A percentile compares a stretch with the other conserved stretches of the same genome.
Conservation (phyloP, 2,329 filamentous ascomycete species). For the Fusarium gaditjirri region DNA sequence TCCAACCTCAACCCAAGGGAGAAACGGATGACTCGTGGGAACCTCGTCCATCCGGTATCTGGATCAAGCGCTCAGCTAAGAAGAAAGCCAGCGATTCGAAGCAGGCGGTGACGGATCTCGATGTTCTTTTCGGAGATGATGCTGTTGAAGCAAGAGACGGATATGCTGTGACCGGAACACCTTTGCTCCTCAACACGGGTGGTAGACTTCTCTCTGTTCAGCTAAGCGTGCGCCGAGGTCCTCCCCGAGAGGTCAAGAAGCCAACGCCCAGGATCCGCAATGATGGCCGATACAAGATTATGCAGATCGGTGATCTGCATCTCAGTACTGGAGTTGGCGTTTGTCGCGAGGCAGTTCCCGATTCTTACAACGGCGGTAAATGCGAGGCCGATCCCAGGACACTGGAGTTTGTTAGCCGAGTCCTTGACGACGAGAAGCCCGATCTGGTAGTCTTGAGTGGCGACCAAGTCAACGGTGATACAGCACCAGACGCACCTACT, state of each 20-base stretch:
- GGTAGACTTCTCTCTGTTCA: slow-evolving; percentile 74
- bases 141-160: slow-evolving; percentile 88
- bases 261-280: slow-evolving; percentile 82
- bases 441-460: slow-evolving; percentile 92
- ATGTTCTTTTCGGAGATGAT: slow-evolving; percentile 90
- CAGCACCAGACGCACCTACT: slow-evolving; percentile 88
- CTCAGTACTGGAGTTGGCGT: slow-evolving; percentile 87
- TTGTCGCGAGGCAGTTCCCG: slow-evolving; percentile 88
- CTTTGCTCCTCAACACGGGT: slow-evolving; percentile 74
- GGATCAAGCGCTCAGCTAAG: slow-evolving; percentile 80
- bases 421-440: slow-evolving; percentile 92
- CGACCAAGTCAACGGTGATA: slow-evolving; percentile 95
- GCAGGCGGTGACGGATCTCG: slow-evolving; percentile 80
- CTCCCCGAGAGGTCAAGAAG: slow-evolving; percentile 70
- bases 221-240: slow-evolving; percentile 81
- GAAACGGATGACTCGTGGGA: slow-evolving; percentile 77
- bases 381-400: slow-evolving; percentile 95
- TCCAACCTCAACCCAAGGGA: slow-evolving; percentile 67
- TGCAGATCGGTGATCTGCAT: slow-evolving; percentile 95
- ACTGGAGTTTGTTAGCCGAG: slow-evolving; percentile 83
- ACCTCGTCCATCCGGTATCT: slow-evolving; percentile 78
- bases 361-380: slow-evolving; percentile 74
- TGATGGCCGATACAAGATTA: slow-evolving; percentile 95
- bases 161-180: slow-evolving; percentile 82
- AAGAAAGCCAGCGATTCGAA: slow-evolving; percentile 79